phyloP scores from a whole-genome alignment of 83 land plant genomes.

The Picea mariana region DNA sequence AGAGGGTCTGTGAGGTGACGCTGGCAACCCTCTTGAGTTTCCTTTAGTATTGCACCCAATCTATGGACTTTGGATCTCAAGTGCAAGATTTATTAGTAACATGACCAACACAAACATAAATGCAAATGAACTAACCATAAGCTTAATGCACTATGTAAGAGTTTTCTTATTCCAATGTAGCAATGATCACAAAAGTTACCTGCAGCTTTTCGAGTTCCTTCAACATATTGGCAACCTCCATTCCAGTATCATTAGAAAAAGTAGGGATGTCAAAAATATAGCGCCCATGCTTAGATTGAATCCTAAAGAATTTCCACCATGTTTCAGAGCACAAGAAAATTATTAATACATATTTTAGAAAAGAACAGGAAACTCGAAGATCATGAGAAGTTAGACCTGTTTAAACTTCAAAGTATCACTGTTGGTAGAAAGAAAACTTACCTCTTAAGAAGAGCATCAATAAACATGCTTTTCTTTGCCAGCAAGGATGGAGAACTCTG shows the following conservation, averaged over 20 bases:
- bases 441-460: slow-evolving; percentile 75
- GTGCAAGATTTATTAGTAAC: too few relatives aligned
- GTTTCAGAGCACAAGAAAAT: background rate
- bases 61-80: too few relatives aligned
- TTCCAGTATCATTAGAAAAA: slow-evolving; percentile 61
- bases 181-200: slow-evolving; percentile 39
- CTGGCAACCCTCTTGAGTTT: too few relatives aligned
- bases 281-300: slow-evolving; percentile 69
- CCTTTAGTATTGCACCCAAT: too few relatives aligned
- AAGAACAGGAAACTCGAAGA: background rate
- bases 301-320: slow-evolving; percentile 40
- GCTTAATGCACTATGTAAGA: background rate
- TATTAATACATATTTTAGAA: background rate
- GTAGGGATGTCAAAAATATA: slow-evolving; percentile 78
- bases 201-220: slow-evolving; percentile 71
- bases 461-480: slow-evolving; percentile 56
- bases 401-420: background rate
- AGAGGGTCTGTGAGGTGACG: too few relatives aligned
- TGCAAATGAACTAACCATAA: background rate
- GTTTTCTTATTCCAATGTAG: background rate
- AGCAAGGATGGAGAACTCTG: slow-evolving; percentile 76
- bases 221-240: slow-evolving; percentile 46
- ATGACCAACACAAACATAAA: background rate
- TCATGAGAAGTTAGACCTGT: background rate
- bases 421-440: slow-evolving; percentile 22